Evolutionary conservation across 805 yeast species (phyloP).

Genomic region (Wickerhamiella vanderwaltii): DNA sequence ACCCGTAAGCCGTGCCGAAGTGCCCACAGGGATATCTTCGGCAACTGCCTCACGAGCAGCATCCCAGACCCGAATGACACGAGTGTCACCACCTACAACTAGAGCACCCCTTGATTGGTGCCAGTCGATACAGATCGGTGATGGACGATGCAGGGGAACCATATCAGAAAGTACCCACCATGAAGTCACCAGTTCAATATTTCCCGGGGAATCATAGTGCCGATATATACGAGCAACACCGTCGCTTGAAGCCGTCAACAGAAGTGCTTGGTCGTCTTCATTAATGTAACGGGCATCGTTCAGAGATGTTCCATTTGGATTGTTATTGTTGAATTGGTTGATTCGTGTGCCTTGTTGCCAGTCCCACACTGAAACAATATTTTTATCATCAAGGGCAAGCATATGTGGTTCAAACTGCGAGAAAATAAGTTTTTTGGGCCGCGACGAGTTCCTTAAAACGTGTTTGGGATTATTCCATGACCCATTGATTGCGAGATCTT

Average conservation of each 20-base stretch:
- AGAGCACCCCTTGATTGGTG: conserved; percentile 90
- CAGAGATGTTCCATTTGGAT: conserved; percentile 77
- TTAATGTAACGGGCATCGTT: conserved; percentile 78
- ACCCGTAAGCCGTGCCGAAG: conserved; percentile 77
- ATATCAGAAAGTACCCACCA: conserved; percentile 92
- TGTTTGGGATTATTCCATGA: conserved; percentile 69
- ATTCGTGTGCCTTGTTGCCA: conserved; percentile 55
- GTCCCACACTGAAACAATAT: conserved; percentile 75
- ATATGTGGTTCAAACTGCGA: conserved; percentile 84
- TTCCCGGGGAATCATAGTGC: conserved; percentile 47
- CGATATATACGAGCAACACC: conserved; percentile 85
- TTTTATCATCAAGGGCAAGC: conserved; percentile 71
- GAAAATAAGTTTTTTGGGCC: conserved; percentile 43
- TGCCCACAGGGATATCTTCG: conserved; percentile 80
- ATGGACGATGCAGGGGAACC: conserved; percentile 63
- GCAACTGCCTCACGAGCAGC: conserved; percentile 86
- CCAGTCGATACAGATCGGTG: conserved; percentile 88
- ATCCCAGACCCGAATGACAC: conserved; percentile 88
- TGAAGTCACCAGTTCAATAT: conserved; percentile 58
- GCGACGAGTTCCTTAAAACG: conserved; percentile 38
- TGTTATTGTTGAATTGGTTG: conserved; percentile 65
- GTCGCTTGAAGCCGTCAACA: conserved; percentile 83
- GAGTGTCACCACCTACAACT: conserved; percentile 88
- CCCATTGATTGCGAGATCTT: conserved; percentile 68
- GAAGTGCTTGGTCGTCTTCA: conserved; percentile 81